Evolutionary conservation across 495 filamentous ascomycete genomes (phyloP).

Genomic region (Aspergillus olivimuriae): DNA sequence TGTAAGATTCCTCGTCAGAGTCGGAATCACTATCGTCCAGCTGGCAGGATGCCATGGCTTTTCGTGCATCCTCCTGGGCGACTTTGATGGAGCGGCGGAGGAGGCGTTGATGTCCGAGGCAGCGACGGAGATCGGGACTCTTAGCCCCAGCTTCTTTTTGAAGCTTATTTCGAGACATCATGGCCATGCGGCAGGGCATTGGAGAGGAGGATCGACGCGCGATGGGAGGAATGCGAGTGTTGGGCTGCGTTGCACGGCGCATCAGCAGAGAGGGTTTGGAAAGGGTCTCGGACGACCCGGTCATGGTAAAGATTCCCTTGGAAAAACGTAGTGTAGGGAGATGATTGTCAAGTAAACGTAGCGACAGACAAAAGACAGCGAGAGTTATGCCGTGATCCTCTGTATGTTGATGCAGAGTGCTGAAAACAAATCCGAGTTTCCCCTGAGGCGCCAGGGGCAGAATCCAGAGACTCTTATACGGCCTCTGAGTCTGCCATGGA

Average conservation of each 20-base stretch:
- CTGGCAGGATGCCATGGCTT: conserved; percentile 5
- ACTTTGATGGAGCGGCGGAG: conserved; percentile 15
- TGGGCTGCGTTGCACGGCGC: conserved; percentile 12
- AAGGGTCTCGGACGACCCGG: not conserved
- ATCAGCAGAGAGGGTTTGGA: not conserved
- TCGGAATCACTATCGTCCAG: conserved; percentile 10
- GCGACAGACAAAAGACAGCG: not conserved
- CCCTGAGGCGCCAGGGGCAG: not conserved
- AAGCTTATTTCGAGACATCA: conserved; percentile 17
- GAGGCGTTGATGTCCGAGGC: conserved; percentile 17
- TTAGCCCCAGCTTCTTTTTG: conserved; percentile 8
- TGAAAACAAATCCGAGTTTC: not conserved
- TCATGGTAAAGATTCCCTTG: not conserved
- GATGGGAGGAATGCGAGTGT: conserved; percentile 17
- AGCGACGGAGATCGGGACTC: conserved; percentile 21
- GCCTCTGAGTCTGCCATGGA: too few species aligned
- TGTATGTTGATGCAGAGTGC: too few species aligned
- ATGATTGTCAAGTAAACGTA: not conserved
- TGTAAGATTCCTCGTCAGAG: conserved; percentile 1
- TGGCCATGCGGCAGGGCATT: conserved; percentile 10
- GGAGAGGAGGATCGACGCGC: conserved; percentile 6
- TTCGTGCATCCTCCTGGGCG: conserved; percentile 13
- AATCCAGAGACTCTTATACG: not conserved
- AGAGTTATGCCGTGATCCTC: not conserved
- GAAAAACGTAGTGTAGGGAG: not conserved